phyloP scores from a whole-genome alignment of 305 asterid genomes.

The Fraxinus sp. region DNA sequence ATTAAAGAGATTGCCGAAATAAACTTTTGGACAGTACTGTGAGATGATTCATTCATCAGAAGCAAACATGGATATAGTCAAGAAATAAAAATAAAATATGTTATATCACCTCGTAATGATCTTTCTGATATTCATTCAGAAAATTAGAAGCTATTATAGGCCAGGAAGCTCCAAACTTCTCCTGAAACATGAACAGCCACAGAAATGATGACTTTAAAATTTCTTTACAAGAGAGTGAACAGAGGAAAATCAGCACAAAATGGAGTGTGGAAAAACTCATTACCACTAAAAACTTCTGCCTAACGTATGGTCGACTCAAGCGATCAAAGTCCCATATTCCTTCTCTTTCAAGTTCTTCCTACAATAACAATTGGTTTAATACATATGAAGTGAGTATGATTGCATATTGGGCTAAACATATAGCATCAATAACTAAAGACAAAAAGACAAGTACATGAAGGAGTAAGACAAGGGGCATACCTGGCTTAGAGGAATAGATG shows the following conservation, averaged over 20 bases:
- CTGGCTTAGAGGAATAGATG: slow-evolving; percentile 91
- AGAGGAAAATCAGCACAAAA: neutral
- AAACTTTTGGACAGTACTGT: neutral
- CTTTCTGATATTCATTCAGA: slow-evolving; percentile 70
- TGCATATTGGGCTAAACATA: neutral
- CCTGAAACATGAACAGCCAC: slow-evolving; percentile 46
- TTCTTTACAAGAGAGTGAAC: neutral
- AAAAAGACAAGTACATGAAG: neutral
- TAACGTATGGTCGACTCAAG: slow-evolving; percentile 73
- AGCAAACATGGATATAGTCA: slow-evolving; percentile 5
- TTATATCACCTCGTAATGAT: slow-evolving; percentile 64
- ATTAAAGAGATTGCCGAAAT: neutral
- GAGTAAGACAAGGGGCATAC: slow-evolving; percentile 29
- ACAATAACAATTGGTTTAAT: slow-evolving; percentile 17
- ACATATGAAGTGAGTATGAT: slow-evolving; percentile 3
- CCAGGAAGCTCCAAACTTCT: slow-evolving; percentile 87
- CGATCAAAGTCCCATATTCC: slow-evolving; percentile 97
- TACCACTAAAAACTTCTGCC: slow-evolving; percentile 60
- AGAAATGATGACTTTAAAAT: neutral
- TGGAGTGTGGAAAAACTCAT: neutral
- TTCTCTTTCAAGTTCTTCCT: slow-evolving; percentile 96
- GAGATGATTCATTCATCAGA: neutral
- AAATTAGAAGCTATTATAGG: slow-evolving; percentile 70
- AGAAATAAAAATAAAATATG: neutral
- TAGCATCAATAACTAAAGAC: neutral